Conservation (phyloP, 2,329 filamentous ascomycete species). For the Talaromyces pinophilus region DNA sequence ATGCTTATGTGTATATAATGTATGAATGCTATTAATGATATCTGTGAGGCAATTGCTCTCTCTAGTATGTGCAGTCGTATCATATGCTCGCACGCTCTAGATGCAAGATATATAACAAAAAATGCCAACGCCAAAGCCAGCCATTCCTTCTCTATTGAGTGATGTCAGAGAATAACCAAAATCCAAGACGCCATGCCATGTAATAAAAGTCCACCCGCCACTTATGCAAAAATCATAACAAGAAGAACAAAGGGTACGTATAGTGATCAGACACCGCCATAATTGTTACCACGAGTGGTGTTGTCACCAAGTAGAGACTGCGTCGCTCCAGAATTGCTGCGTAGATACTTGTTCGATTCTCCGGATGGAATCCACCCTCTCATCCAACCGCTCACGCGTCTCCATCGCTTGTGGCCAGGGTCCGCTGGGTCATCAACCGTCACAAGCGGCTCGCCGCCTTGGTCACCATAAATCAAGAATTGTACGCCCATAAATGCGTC, state of each 20-base stretch:
- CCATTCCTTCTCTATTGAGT: neutral
- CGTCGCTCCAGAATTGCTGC: constrained; percentile 25
- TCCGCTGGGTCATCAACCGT: constrained; percentile 49
- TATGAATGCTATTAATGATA: neutral
- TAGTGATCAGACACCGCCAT: constrained; percentile 12
- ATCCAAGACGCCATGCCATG: neutral
- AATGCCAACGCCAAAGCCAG: neutral
- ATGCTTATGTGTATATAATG: neutral
- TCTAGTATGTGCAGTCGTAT: neutral
- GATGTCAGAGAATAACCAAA: neutral
- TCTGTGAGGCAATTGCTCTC: neutral
- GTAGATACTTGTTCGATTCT: constrained; percentile 38
- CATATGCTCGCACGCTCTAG: constrained; percentile 1
- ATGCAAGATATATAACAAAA: constrained; percentile 2
- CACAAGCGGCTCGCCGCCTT: constrained; percentile 47
- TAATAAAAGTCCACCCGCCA: neutral
- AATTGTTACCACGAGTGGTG: neutral
- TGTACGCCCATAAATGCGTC: constrained; percentile 65
- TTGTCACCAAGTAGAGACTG: constrained; percentile 11
- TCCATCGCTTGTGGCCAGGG: constrained; percentile 52
- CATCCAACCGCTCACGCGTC: constrained; percentile 64
- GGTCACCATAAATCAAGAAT: constrained; percentile 61
- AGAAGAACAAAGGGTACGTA: neutral
- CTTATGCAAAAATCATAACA: neutral
- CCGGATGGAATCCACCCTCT: constrained; percentile 63